Evolutionary conservation across 108 stramenopile species (phyloP), one percentile per base, ranked within the genome.

Genomic region (Mediolabrus comicus): DNA sequence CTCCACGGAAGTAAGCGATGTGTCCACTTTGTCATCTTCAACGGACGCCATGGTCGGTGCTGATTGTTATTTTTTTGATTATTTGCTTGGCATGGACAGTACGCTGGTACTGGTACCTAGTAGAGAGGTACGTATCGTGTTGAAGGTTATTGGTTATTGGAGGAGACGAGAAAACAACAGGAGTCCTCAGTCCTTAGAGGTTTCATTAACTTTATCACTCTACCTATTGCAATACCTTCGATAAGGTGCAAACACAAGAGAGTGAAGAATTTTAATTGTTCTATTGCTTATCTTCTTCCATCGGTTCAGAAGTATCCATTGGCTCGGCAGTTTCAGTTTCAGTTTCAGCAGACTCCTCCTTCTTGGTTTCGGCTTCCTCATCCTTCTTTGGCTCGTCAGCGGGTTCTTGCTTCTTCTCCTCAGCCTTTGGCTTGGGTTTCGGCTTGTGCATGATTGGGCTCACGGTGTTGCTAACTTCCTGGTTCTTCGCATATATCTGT

Each of bases 391-490:
- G 60, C 43, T 65, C 77, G 54, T 66, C 74, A n/a, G 43, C 33
- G 31, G 49, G 61, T 19, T 80, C 75, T 70, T 82, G 80, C 36
- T 81, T 82, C 60, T 83, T 74, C 57, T 88, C 93, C 52, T 81
- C 77, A 43, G 72, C 82, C 74, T 87, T 79, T 41, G 91, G 87
- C 54, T 83, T 83, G 12, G 97, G 97, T 73, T 87, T 90, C 19
- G 96, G 98, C 76, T 98, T 98, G 86, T 91, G 87, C 83, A 90
- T 91, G 75, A 97, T 84, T 14, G 96, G 94, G 31, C 85, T 85
- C 65, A 91, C 86, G 35, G 73, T 63, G 59, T 81, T 74, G 32
- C 68, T 80, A 8, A 98, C 65, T 46, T 87, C 87, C 52, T 77
- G 83, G 57, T 80, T 82, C 84, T 92, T 94, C 24, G 63, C 66